Percentiles rank a stretch among this genome's conserved stretches.
phyloP scores from a whole-genome alignment of 768 basidiomycete species.

The Lentinula sp. region DNA sequence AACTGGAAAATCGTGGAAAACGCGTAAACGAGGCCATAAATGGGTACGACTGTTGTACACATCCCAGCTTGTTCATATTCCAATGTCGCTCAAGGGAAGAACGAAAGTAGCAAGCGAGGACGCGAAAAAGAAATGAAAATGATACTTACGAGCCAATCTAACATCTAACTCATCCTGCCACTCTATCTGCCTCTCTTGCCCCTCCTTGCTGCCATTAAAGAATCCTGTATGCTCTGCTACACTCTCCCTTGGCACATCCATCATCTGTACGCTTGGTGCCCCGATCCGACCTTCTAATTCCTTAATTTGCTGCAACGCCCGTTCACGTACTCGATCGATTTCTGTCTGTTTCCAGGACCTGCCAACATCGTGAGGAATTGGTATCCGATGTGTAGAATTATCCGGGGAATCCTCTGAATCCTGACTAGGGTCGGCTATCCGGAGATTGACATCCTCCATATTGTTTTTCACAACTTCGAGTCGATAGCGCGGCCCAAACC shows the following conservation, averaged over 20 bases:
- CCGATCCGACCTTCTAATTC: constrained; percentile 38
- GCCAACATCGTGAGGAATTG: background rate
- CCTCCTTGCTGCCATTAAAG: constrained; percentile 34
- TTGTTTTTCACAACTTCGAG: constrained; percentile 89
- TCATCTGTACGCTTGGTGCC: constrained; percentile 84
- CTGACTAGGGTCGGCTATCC: background rate
- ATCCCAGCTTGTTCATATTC: too few species aligned
- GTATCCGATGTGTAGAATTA: background rate
- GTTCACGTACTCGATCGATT: constrained; percentile 1
- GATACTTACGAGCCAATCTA: constrained; percentile 62
- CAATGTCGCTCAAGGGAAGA: too few species aligned
- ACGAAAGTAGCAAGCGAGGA: background rate
- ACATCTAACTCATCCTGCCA: constrained; percentile 60
- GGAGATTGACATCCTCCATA: constrained; percentile 83
- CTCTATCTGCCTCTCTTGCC: constrained; percentile 36
- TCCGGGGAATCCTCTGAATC: background rate
- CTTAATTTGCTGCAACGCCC: constrained; percentile 47
- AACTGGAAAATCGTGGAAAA: too few species aligned
- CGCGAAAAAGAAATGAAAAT: background rate
- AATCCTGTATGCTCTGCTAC: constrained; percentile 60
- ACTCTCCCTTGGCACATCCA: constrained; percentile 72
- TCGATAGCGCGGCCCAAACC: constrained; percentile 93
- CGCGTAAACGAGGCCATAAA: too few species aligned
- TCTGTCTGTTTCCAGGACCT: background rate
- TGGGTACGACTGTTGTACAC: too few species aligned